These are phyloP conservation scores for Cinnamomum micranthum DNA, from an alignment of 164 flowering plant species.

Conservation along the genomic window DNA sequence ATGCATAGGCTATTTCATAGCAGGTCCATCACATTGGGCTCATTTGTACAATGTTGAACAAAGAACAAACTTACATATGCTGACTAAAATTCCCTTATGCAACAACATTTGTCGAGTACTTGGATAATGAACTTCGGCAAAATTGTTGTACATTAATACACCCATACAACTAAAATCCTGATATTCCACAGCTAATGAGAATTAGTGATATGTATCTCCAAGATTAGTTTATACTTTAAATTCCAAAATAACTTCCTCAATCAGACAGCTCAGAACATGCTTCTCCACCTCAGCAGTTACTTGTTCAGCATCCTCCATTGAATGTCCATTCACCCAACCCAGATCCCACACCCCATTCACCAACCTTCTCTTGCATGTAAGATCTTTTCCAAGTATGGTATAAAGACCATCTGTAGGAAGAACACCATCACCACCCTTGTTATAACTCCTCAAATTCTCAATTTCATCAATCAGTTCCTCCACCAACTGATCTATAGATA, in stretches of 20 bases:
- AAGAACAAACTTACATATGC: too few species aligned
- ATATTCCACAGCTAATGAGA: not conserved
- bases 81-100: too few species aligned
- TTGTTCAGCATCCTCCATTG: conserved; percentile 38
- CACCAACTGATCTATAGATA: conserved; percentile 45
- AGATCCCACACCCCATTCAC: conserved; percentile 50
- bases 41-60: too few species aligned
- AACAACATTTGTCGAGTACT: too few species aligned
- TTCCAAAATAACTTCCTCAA: conserved; percentile 47
- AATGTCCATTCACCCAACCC: conserved; percentile 54
- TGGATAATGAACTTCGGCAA: too few species aligned
- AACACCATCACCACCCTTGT: conserved; percentile 18
- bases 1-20: too few species aligned
- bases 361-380: conserved; percentile 30
- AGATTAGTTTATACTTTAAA: not conserved
- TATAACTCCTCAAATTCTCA: conserved; percentile 38
- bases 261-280: conserved; percentile 38
- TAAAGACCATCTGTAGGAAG: conserved; percentile 27
- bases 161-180: not conserved
- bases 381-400: conserved; percentile 47
- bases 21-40: too few species aligned
- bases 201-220: not conserved
- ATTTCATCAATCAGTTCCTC: conserved; percentile 49
- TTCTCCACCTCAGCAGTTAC: conserved; percentile 46
- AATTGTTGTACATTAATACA: not conserved